Base-by-base conservation (phyloP, 1,284 basidiomycete species). In the Dichomitus squalens region DNA sequence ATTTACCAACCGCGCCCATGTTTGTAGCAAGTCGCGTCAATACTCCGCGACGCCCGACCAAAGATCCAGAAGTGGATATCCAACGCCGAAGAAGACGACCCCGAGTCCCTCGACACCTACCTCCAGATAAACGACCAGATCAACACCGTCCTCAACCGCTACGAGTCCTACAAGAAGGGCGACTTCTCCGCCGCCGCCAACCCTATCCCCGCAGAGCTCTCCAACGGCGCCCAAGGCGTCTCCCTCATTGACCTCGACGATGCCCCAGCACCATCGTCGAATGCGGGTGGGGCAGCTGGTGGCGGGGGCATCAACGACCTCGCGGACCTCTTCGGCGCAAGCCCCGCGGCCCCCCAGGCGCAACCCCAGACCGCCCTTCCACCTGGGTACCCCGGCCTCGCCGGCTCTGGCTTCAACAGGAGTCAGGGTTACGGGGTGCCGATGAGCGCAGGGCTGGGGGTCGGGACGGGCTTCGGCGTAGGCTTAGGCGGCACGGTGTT, bases 51-150 rank as follows among this genome's bases (percentile, higher is more conserved):
- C 49, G 96, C 96, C 2, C 84, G 96, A 55, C 97, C 97, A 0
- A 95, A 93, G 73, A 86, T 99, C 49, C 97, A 99, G 72, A 96
- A 96, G 67, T 98, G 96, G 96, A 93, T 99, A 61, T 92, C 90
- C n/a, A 93, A 98, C 65, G 95, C 92, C 1, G 91, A 88, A 72
- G 79, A 80, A 35, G 85, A 87, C 40, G 94, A 96, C 73, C 83
- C 92, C 31, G 93, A 90, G 61, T 91, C 93, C 51, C 86, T 98
- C 69, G 96, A 96, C 65, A 93, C 94, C 2, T 89, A 98, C 73
- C 79, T 99, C 27, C 85, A 98, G 72, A 95, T 96, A 61, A 99
- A 99, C 73, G 97, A 99, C 74, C 88, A 97, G 67, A 96, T 99
- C 75, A 98, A 99, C 76, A 92, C 87, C 35, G 93, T 96, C 16